Conservation (phyloP, 2,329 filamentous ascomycete species). For the Penicillium sp. region DNA sequence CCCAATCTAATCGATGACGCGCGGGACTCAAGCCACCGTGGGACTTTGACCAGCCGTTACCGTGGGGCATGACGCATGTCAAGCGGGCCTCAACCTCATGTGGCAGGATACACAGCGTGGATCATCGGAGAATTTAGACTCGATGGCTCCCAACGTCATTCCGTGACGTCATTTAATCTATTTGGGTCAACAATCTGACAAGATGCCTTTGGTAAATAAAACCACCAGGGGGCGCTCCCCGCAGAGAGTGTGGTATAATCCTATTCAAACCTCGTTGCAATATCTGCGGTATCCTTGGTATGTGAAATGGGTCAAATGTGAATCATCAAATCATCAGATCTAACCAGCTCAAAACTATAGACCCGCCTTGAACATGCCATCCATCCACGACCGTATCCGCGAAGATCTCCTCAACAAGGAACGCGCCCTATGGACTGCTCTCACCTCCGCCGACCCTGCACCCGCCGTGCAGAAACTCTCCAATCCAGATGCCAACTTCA, state of each 20-base stretch:
- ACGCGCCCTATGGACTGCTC: slow-evolving; percentile 34
- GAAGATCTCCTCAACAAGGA: slow-evolving; percentile 33
- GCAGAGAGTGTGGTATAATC: background rate
- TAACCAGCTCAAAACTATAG: background rate
- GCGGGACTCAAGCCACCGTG: slow-evolving; percentile 19
- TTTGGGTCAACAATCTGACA: background rate
- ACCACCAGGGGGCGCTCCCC: background rate
- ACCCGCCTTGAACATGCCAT: slow-evolving; percentile 24
- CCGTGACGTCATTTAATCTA: slow-evolving; percentile 18
- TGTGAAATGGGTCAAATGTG: no score
- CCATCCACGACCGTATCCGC: slow-evolving; percentile 36
- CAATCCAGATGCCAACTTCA: slow-evolving; percentile 27
- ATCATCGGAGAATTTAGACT: slow-evolving; percentile 1
- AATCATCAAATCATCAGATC: background rate
- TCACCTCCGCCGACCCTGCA: slow-evolving; percentile 35
- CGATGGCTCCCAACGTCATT: slow-evolving; percentile 14
- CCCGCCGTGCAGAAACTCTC: slow-evolving; percentile 32
- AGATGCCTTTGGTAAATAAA: slow-evolving; percentile 8
- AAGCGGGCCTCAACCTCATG: slow-evolving; percentile 2
- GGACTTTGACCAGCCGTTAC: slow-evolving; percentile 1
- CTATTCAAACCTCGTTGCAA: background rate
- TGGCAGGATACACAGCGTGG: slow-evolving; percentile 2
- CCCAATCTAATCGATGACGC: slow-evolving; percentile 11
- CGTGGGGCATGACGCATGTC: slow-evolving; percentile 22
- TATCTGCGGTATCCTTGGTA: no score